phyloP scores from a whole-genome alignment of 768 basidiomycete genomes.

The Leccinellum albellum region DNA sequence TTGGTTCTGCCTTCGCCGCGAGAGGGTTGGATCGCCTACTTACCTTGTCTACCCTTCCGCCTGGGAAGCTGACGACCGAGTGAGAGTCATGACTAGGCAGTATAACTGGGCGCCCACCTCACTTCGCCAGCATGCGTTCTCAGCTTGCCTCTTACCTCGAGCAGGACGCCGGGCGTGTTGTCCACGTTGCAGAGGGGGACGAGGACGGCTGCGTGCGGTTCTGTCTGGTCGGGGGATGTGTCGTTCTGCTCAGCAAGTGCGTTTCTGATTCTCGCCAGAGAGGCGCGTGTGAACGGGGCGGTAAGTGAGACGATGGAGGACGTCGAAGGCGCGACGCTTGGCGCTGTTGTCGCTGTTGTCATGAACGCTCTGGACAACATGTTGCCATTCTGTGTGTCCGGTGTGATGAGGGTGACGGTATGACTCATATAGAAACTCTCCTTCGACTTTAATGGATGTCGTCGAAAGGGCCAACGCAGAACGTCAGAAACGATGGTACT shows the following conservation, averaged over 20 bases:
- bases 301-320: conserved; percentile 31
- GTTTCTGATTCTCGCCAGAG: conserved; percentile 30
- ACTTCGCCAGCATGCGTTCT: conserved; percentile 79
- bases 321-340: neutral
- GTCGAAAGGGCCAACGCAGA: conserved; percentile 77
- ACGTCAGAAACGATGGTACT: conserved; percentile 65
- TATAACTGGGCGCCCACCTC: conserved; percentile 44
- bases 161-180: conserved; percentile 59
- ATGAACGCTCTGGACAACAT: conserved; percentile 29
- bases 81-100: neutral
- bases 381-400: conserved; percentile 13
- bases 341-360: conserved; percentile 12
- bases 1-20: neutral
- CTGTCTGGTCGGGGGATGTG: conserved; percentile 20
- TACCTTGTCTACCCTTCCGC: conserved; percentile 66
- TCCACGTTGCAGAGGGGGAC: conserved; percentile 77
- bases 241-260: conserved; percentile 22
- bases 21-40: conserved; percentile 6
- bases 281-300: conserved; percentile 34
- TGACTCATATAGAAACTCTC: conserved; percentile 1
- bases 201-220: conserved; percentile 63
- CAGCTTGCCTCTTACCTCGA: conserved; percentile 65
- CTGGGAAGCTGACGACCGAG: conserved; percentile 58
- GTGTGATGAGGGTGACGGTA: too few relatives aligned
- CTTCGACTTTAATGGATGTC: conserved; percentile 56